Evolutionary conservation across 176 grass and related monocot species (phyloP).

Genomic region (Aegilops tauschii): DNA sequence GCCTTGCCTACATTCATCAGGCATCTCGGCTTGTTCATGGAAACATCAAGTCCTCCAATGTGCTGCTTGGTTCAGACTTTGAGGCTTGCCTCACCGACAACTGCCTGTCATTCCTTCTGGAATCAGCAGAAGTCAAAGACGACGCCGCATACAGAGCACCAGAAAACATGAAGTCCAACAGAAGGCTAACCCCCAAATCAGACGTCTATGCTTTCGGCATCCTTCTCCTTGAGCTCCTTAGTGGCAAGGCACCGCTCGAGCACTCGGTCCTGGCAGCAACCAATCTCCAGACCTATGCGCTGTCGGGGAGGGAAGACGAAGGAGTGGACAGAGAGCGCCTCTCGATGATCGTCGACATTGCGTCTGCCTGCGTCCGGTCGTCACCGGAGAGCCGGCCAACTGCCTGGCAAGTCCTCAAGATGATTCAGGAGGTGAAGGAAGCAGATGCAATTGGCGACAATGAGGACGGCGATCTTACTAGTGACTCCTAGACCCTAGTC

Average conservation of each 20-base stretch:
- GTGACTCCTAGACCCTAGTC: constrained; percentile 50
- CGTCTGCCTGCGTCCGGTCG: constrained; percentile 55
- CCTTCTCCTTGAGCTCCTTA: constrained; percentile 83
- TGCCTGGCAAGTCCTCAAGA: constrained; percentile 95
- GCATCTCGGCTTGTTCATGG: constrained; percentile 88
- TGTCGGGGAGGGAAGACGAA: constrained; percentile 65
- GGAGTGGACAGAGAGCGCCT: constrained; percentile 62
- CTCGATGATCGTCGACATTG: constrained; percentile 76
- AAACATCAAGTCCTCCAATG: constrained; percentile 83
- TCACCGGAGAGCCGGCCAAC: constrained; percentile 81
- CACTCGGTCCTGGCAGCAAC: constrained; percentile 52
- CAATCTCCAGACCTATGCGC: constrained; percentile 68
- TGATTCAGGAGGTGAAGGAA: constrained; percentile 99
- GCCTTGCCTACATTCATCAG: constrained; percentile 96
- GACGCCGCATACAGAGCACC: constrained; percentile 67
- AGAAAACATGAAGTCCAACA: constrained; percentile 73
- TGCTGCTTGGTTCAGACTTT: constrained; percentile 91
- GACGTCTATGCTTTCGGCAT: constrained; percentile 90
- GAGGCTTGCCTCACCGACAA: constrained; percentile 95
- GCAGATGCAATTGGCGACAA: constrained; percentile 60
- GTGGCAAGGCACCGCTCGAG: constrained; percentile 66
- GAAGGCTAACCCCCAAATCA: constrained; percentile 67
- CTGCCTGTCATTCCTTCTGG: constrained; percentile 78
- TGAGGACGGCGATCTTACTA: constrained; percentile 69
- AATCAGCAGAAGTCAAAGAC: constrained; percentile 61